These are phyloP conservation scores for Mrakia gelida DNA, from an alignment of 768 basidiomycete species.

Conservation along the genomic window DNA sequence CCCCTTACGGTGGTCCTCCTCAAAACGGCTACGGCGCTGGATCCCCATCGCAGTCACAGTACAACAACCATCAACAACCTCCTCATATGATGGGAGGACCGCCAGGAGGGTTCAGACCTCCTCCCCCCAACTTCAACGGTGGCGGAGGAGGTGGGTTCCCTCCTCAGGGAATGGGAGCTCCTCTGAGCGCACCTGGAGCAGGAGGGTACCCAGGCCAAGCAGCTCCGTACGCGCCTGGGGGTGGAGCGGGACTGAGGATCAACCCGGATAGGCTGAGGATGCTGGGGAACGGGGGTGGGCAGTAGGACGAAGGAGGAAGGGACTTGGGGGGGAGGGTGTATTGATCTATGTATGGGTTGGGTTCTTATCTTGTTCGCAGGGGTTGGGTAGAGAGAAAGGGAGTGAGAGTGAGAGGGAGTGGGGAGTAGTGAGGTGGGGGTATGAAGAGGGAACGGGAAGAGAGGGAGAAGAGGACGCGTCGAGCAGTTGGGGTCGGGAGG, in stretches of 20 bases:
- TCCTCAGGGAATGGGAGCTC: background rate
- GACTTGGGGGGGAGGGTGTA: background rate
- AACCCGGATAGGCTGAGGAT: slow-evolving; percentile 23
- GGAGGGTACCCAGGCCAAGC: background rate
- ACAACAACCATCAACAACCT: background rate
- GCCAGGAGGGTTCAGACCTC: slow-evolving; percentile 9
- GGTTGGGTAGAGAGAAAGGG: background rate
- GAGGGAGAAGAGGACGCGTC: too few species aligned
- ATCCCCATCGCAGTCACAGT: background rate
- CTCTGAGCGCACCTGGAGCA: background rate
- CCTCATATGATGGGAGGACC: slow-evolving; percentile 9
- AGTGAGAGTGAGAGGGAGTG: background rate
- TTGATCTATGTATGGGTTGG: too few species aligned
- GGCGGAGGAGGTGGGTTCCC: background rate
- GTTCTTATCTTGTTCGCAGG: too few species aligned
- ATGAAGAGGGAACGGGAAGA: too few species aligned
- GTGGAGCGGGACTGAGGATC: background rate
- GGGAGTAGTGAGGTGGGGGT: background rate
- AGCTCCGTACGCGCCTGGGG: slow-evolving; percentile 5
- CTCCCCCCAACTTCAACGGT: slow-evolving; percentile 1
- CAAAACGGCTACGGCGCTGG: background rate
- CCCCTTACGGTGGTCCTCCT: slow-evolving; percentile 10
- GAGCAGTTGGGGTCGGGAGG: too few species aligned
- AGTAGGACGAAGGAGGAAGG: background rate
- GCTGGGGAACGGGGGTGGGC: slow-evolving; percentile 8